These are phyloP conservation scores for Plenodomus lindquistii DNA, from an alignment of 2,329 filamentous ascomycete species.

Conservation along the genomic window DNA sequence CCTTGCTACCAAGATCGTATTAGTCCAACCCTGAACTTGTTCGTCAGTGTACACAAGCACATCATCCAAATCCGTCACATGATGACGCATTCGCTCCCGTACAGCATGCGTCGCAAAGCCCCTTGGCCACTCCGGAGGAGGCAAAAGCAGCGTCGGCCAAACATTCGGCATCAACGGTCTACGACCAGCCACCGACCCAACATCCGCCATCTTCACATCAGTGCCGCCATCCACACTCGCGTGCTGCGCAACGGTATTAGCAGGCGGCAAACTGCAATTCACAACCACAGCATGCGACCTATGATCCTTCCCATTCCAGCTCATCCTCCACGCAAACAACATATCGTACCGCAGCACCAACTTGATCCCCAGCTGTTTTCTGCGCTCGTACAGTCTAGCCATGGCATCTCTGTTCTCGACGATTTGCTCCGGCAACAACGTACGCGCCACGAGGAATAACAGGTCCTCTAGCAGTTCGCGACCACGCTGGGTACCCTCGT, in stretches of 20 bases:
- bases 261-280: constrained; percentile 3
- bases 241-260: neutral
- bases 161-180: constrained; percentile 23
- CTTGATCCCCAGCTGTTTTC: constrained; percentile 21
- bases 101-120: constrained; percentile 22
- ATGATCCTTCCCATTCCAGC: neutral
- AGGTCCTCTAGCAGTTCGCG: constrained; percentile 18
- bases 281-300: constrained; percentile 11
- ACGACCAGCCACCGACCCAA: neutral
- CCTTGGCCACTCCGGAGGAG: constrained; percentile 6
- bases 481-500: neutral
- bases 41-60: constrained; percentile 27
- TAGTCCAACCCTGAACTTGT: constrained; percentile 19
- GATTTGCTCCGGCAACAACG: constrained; percentile 32
- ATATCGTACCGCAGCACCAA: constrained; percentile 35
- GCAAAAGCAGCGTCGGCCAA: constrained; percentile 26
- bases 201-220: neutral
- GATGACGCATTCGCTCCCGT: constrained; percentile 34
- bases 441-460: constrained; percentile 28
- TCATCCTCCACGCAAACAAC: constrained; percentile 24
- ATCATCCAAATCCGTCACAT: constrained; percentile 30
- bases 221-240: neutral
- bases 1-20: constrained; percentile 7
- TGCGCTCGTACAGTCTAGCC: constrained; percentile 19
- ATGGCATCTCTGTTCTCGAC: constrained; percentile 24